These are phyloP conservation scores for Clonostachys rosea DNA, from an alignment of 2,329 filamentous ascomycete species.

Conservation along the genomic window DNA sequence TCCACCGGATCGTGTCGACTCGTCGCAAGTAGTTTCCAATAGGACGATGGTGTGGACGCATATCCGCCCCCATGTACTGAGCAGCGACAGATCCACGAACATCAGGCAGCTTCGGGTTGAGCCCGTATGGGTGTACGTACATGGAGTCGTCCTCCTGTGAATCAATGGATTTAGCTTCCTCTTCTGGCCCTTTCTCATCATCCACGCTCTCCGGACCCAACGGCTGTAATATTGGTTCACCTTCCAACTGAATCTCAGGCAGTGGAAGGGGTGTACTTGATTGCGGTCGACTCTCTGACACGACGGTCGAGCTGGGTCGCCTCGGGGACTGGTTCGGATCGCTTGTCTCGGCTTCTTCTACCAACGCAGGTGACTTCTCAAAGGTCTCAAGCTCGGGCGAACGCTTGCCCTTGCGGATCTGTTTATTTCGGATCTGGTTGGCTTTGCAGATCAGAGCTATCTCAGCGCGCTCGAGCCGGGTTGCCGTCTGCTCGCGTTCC, in stretches of 20 bases:
- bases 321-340: neutral
- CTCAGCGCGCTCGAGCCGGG: constrained; percentile 82
- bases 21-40: constrained; percentile 74
- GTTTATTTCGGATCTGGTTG: constrained; percentile 66
- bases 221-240: neutral
- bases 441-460: constrained; percentile 78
- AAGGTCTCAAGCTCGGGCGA: neutral
- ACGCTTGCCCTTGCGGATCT: constrained; percentile 1
- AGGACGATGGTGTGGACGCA: constrained; percentile 68
- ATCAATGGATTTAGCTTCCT: constrained; percentile 3
- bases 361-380: neutral
- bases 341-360: neutral
- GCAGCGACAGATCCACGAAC: constrained; percentile 54
- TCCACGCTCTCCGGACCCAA: neutral
- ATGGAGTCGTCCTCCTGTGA: constrained; percentile 16
- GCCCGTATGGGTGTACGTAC: constrained; percentile 29
- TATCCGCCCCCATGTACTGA: constrained; percentile 68
- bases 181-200: neutral
- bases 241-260: constrained; percentile 4
- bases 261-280: neutral
- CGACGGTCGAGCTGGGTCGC: neutral
- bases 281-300: neutral
- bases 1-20: constrained; percentile 93
- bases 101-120: constrained; percentile 26
- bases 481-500: constrained; percentile 73